Percentiles rank a stretch among this genome's conserved stretches.
Conservation (phyloP, 1,284 basidiomycete species). For the Apiotrichum veenhuisii region DNA sequence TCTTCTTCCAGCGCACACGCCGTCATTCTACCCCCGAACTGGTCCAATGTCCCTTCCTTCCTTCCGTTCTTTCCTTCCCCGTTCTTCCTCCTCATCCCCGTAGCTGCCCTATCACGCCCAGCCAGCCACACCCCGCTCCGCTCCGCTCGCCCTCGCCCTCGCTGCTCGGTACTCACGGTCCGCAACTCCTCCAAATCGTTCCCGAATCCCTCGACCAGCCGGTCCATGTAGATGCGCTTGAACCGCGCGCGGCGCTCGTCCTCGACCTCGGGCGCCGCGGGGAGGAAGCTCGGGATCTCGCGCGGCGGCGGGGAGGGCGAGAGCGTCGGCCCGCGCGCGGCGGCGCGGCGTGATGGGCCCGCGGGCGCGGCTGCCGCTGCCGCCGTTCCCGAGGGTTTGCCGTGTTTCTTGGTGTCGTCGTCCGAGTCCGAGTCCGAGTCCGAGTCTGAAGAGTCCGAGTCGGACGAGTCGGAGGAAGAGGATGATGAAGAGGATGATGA, state of each 20-base stretch:
- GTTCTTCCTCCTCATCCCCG: too few species aligned
- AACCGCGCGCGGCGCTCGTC: slow-evolving; percentile 39
- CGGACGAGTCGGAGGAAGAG: slow-evolving; percentile 20
- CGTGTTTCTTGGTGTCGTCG: slow-evolving; percentile 16
- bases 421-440: slow-evolving; percentile 32
- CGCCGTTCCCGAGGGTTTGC: slow-evolving; percentile 1
- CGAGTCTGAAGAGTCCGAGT: slow-evolving; percentile 11
- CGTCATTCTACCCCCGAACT: too few species aligned
- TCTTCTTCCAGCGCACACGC: too few species aligned
- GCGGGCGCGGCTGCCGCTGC: not conserved
- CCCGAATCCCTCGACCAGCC: slow-evolving; percentile 47
- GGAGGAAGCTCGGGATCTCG: slow-evolving; percentile 20
- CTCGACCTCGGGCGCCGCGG: slow-evolving; percentile 20
- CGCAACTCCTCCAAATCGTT: slow-evolving; percentile 45
- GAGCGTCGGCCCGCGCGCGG: slow-evolving; percentile 19
- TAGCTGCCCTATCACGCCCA: too few species aligned
- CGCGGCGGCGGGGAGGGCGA: slow-evolving; percentile 23
- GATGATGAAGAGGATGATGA: slow-evolving; percentile 15
- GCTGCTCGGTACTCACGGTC: slow-evolving; percentile 28
- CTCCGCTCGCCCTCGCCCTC: not conserved
- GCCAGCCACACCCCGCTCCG: not conserved
- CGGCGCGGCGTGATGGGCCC: too few species aligned
- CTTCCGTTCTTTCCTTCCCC: too few species aligned
- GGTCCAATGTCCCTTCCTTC: too few species aligned
- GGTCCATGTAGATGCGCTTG: slow-evolving; percentile 48